A percentile compares a stretch with the other conserved stretches of the same genome.
Evolutionary conservation across 2,329 filamentous ascomycete species (phyloP).

Genomic region (Aaosphaeria pasadenensis): DNA sequence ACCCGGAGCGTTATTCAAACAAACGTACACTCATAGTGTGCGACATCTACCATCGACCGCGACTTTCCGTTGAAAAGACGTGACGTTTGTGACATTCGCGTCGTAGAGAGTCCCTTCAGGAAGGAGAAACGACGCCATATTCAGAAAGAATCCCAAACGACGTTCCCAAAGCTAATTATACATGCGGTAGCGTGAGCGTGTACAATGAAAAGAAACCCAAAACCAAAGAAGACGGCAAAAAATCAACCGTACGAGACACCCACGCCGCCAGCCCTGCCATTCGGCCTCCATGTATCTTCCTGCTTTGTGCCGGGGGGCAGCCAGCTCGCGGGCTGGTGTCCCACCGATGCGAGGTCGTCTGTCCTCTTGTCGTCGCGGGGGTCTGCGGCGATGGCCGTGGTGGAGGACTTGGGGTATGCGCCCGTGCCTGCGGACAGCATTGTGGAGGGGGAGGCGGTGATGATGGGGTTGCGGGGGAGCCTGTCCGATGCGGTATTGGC

Average conservation of each 20-base stretch:
- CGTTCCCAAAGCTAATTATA: too few species aligned
- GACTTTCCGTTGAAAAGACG: too few species aligned
- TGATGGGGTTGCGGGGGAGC: conserved; percentile 8
- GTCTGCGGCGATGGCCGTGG: conserved; percentile 14
- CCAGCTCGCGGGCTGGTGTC: conserved; percentile 51
- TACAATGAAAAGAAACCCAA: neutral
- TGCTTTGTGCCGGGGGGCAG: conserved; percentile 77
- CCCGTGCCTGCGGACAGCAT: conserved; percentile 35
- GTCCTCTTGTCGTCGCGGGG: conserved; percentile 54
- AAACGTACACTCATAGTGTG: too few species aligned
- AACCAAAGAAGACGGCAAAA: neutral
- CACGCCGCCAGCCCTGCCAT: conserved; percentile 18
- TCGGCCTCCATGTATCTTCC: conserved; percentile 72
- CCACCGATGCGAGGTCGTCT: conserved; percentile 46
- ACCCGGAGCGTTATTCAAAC: too few species aligned
- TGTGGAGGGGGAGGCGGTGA: conserved; percentile 41
- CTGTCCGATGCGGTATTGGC: conserved; percentile 17
- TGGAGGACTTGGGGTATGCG: conserved; percentile 21
- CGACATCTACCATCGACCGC: too few species aligned
- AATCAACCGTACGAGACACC: conserved; percentile 19
- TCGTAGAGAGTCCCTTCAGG: too few species aligned
- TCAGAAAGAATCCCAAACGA: too few species aligned
- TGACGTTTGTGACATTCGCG: too few species aligned
- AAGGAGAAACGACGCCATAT: too few species aligned
- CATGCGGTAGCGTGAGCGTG: too few species aligned